Conservation (phyloP, 257 asterid genomes). For the Plantago ovata region DNA sequence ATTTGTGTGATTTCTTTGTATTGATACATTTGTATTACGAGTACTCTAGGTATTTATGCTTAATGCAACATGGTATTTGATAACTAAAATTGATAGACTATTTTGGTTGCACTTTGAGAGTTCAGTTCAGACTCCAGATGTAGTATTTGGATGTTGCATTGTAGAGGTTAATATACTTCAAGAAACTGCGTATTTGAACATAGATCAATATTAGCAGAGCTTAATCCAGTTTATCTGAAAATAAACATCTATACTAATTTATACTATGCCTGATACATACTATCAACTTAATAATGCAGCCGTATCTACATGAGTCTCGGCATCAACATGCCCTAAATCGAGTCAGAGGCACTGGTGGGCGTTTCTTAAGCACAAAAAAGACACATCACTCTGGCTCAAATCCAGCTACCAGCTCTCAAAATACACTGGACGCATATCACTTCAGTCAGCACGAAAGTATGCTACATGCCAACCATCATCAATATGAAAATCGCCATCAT, state of each 20-base stretch:
- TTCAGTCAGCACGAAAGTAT: conserved; percentile 20
- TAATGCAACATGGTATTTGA: no score
- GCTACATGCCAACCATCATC: conserved; percentile 16
- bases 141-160: no score
- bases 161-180: no score
- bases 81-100: no score
- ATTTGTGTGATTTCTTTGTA: no score
- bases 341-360: conserved; percentile 90
- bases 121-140: no score
- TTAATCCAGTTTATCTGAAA: no score
- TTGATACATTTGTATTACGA: no score
- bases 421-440: conserved; percentile 20
- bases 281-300: conserved; percentile 41
- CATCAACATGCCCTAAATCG: conserved; percentile 89
- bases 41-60: no score
- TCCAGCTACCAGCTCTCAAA: conserved; percentile 25
- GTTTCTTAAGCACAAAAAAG: conserved; percentile 81
- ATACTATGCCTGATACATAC: neutral
- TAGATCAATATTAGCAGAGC: no score
- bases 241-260: neutral
- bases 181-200: no score
- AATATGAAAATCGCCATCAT: conserved; percentile 17
- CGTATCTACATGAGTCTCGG: conserved; percentile 96
- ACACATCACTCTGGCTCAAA: conserved; percentile 37
- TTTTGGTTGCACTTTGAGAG: no score